Base-by-base conservation (phyloP, 768 basidiomycete genomes). In the Rhodosporidiobolus sp. region DNA sequence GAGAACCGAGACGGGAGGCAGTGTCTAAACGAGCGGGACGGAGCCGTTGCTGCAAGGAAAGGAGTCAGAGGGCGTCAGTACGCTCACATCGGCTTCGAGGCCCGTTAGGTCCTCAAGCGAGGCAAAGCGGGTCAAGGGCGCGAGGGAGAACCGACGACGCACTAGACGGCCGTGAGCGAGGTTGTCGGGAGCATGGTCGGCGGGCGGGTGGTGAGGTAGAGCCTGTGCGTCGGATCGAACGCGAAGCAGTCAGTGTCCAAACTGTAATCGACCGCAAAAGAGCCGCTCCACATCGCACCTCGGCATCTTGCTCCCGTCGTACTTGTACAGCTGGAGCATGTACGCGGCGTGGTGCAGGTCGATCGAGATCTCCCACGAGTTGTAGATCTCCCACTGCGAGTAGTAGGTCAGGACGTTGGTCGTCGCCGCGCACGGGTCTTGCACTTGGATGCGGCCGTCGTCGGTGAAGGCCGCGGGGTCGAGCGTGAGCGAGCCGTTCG, bases 401-500 rank as follows among this genome's bases (percentile, higher is more conserved):
- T 93, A 97, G 57, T 83, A 80, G 78, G 94, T 88, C 78, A 97
- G 87, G 79, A 94, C 89, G 80, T 93, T 92, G 38, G 94, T 92
- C 17, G 86, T 84, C 17, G 93, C 90, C 1, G 89, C 90, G 79
- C 95, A 99, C 0, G 93, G 89, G 76, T 94, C 90, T 83, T 99
- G 93, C 52, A 97, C 86, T 84, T 95, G 94, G 80, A 96, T 92
- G 82, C 87, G 91, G 24, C 95, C 95, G 80, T 99, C 95, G 26
- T 78, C 73, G 26, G 85, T 86, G 73, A 92, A 86, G 3, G 94
- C 91, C 5, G 79, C 82, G 78, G 92, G 82, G 52, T 86, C 80
- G 70, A 98, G 67, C 86, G 17, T 92, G 24, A 76, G 48, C 24
- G 75, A 95, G 12, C 93, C 93, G 78, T 97, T 94, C 63, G 83